Evolutionary conservation across 352 stramenopile genomes (phyloP).

Genomic region (Thraustochytrium striatum): DNA sequence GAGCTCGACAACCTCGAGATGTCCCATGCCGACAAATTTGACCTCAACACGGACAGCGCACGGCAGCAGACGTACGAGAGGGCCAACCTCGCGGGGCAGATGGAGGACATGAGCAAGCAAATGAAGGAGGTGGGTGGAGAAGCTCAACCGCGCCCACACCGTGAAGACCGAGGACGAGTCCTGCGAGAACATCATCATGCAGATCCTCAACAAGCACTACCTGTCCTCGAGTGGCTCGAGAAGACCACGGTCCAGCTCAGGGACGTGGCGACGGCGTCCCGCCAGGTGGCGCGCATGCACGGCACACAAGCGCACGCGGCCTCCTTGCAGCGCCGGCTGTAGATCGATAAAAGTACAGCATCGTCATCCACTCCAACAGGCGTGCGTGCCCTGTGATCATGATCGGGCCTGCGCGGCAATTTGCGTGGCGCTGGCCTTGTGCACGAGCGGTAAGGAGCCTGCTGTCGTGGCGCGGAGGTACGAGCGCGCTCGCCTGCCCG

Average conservation of each 20-base stretch:
- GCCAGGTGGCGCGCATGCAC: constrained; percentile 48
- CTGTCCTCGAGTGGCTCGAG: constrained; percentile 40
- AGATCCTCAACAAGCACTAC: constrained; percentile 48
- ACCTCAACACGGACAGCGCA: constrained; percentile 11
- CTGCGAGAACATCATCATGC: constrained; percentile 14
- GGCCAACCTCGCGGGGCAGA: constrained; percentile 3
- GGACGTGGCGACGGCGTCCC: constrained; percentile 6
- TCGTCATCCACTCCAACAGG: no score
- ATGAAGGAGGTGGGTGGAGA: constrained; percentile 36
- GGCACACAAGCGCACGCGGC: constrained; percentile 56
- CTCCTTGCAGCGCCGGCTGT: no score
- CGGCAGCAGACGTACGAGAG: constrained; percentile 27
- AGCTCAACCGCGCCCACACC: constrained; percentile 20
- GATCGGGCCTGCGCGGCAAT: no score
- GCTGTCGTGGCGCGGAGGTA: no score
- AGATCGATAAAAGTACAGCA: no score
- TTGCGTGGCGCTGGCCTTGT: no score
- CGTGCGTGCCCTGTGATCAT: no score
- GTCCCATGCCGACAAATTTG: not conserved
- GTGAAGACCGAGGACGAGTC: constrained; percentile 6
- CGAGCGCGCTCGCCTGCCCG: no score
- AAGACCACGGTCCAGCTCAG: constrained; percentile 29
- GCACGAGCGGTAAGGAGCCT: no score
- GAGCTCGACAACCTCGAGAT: constrained; percentile 48
- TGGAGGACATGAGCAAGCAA: constrained; percentile 19